Percentiles rank a stretch among this genome's conserved stretches.
These are phyloP conservation scores for Calonectria henricotiae DNA, from an alignment of 2,329 filamentous ascomycete genomes.

Conservation along the genomic window DNA sequence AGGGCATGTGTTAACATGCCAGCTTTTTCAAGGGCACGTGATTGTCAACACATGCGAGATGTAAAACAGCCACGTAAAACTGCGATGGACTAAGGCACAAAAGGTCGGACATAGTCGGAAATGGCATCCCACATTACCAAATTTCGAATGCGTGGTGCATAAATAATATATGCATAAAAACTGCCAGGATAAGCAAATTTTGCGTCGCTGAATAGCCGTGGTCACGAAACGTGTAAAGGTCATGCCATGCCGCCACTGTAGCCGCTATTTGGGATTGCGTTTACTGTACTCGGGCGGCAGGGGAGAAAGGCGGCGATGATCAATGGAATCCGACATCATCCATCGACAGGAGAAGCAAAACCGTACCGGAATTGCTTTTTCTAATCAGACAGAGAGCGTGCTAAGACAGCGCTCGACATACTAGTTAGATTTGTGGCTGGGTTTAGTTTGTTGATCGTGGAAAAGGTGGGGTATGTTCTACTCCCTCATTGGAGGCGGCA, in stretches of 20 bases:
- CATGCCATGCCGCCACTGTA: not conserved
- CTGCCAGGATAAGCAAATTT: not conserved
- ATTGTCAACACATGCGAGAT: too few species aligned
- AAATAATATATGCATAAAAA: too few species aligned
- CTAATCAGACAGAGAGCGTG: not conserved
- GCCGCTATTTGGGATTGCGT: not conserved
- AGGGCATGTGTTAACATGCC: too few species aligned
- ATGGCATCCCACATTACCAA: too few species aligned
- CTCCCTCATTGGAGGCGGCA: not conserved
- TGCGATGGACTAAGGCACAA: too few species aligned
- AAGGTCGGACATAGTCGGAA: too few species aligned
- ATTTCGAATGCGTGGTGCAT: too few species aligned
- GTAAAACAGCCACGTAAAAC: too few species aligned
- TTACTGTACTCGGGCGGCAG: not conserved
- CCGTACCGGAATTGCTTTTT: not conserved
- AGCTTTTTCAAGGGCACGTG: too few species aligned
- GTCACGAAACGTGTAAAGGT: not conserved
- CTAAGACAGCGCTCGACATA: not conserved
- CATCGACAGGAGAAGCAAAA: not conserved
- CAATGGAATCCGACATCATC: not conserved
- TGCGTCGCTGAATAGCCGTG: not conserved
- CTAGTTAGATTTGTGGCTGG: slow-evolving; percentile 17
- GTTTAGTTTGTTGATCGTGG: not conserved
- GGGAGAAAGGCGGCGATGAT: not conserved
- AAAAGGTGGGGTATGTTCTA: not conserved